Evolutionary conservation across 345 rosid species (phyloP).

Genomic region (Eucalyptus regnans): DNA sequence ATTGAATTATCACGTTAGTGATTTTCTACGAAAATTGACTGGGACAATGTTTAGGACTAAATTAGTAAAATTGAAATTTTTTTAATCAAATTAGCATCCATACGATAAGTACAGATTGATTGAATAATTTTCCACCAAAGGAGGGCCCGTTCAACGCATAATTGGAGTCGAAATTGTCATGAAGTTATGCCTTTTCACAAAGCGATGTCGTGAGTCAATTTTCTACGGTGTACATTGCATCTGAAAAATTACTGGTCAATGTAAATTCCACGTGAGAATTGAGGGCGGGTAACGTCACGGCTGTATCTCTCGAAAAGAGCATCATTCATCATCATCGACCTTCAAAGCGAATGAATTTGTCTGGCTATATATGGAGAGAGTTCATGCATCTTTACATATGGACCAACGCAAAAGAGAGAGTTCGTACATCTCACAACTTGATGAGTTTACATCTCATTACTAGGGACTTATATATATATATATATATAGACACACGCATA

Average conservation of each 20-base stretch:
- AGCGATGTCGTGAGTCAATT: not conserved
- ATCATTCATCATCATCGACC: not conserved
- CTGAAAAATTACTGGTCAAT: not conserved
- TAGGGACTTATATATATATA: too few relatives aligned
- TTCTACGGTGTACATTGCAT: not conserved
- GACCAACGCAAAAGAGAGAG: not conserved
- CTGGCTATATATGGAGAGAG: not conserved
- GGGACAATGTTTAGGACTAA: rapidly evolving
- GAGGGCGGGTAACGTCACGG: not conserved
- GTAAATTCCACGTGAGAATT: not conserved
- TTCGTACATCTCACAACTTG: not conserved
- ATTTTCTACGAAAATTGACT: not conserved
- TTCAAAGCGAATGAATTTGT: not conserved
- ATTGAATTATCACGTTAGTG: rapidly evolving
- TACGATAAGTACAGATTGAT: not conserved
- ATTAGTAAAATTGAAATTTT: not conserved
- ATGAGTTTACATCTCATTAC: not conserved
- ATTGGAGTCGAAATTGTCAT: not conserved
- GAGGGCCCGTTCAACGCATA: not conserved
- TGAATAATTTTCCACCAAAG: not conserved
- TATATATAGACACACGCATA: not conserved
- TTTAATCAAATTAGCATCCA: rapidly evolving
- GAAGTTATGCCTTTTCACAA: not conserved
- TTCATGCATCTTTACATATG: not conserved
- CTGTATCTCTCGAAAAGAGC: not conserved